A percentile compares a stretch with the other conserved stretches of the same genome.
Evolutionary conservation across 2,329 filamentous ascomycete genomes (phyloP).

Genomic region (Paecilomyces niveus): DNA sequence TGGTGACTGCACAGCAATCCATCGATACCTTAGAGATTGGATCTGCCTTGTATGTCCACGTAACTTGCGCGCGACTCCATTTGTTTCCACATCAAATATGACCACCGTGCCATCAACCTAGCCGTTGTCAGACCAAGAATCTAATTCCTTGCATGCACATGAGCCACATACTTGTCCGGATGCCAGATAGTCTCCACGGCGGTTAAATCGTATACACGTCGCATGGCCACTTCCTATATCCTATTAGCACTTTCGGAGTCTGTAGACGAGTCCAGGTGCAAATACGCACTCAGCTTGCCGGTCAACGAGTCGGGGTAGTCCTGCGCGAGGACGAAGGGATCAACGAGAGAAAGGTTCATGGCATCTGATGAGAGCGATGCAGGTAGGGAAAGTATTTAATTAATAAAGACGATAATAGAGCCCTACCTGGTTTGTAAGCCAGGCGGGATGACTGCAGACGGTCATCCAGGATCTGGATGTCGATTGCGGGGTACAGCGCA

Average conservation of each 20-base stretch:
- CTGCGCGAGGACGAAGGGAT: constrained; percentile 64
- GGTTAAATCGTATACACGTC: constrained; percentile 76
- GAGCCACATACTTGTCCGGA: constrained; percentile 64
- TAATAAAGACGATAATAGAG: neutral
- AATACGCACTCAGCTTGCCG: constrained; percentile 65
- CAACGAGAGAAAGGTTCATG: constrained; percentile 67
- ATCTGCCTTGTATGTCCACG: constrained; percentile 90
- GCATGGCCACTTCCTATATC: constrained; percentile 53
- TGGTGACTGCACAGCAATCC: neutral
- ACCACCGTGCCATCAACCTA: constrained; percentile 82
- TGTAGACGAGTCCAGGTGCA: constrained; percentile 37
- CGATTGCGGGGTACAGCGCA: neutral
- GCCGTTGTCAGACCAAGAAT: constrained; percentile 10
- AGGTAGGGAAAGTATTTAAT: neutral
- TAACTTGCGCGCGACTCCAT: constrained; percentile 89
- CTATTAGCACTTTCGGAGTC: constrained; percentile 9
- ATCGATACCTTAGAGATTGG: constrained; percentile 63
- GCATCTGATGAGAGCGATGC: constrained; percentile 4
- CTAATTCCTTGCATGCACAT: constrained; percentile 3
- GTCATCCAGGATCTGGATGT: neutral
- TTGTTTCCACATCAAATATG: constrained; percentile 95
- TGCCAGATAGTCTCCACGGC: constrained; percentile 87
- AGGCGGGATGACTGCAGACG: neutral
- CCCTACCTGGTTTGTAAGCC: constrained; percentile 5
- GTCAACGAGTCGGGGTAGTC: constrained; percentile 90